Evolutionary conservation across 768 basidiomycete species (phyloP).

Genomic region (Trametes cinnabarina): DNA sequence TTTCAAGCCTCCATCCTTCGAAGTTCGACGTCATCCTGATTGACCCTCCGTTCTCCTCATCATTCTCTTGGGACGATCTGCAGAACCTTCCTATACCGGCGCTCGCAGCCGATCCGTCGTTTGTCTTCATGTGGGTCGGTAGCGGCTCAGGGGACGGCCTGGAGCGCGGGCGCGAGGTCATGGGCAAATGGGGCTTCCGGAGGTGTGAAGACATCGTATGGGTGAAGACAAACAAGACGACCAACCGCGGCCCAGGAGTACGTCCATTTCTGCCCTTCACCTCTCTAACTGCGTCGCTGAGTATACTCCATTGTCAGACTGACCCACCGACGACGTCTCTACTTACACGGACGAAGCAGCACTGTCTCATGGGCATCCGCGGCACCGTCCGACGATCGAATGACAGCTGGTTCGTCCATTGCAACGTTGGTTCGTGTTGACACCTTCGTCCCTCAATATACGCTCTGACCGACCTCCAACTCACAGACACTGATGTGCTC

Average conservation of each 20-base stretch:
- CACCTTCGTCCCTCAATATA: constrained; percentile 17
- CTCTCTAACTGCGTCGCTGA: too few relatives aligned
- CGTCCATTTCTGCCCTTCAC: constrained; percentile 30
- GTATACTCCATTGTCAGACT: constrained; percentile 44
- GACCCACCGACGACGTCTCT: constrained; percentile 85
- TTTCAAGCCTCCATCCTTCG: constrained; percentile 53
- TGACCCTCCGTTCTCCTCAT: constrained; percentile 85
- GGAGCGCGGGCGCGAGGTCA: constrained; percentile 85
- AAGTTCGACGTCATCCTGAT: constrained; percentile 93
- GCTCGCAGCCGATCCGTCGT: constrained; percentile 87
- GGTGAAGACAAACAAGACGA: constrained; percentile 86
- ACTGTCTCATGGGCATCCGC: constrained; percentile 95
- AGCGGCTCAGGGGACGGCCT: constrained; percentile 86
- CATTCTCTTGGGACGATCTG: constrained; percentile 83
- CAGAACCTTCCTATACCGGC: constrained; percentile 77
- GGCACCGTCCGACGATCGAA: constrained; percentile 94
- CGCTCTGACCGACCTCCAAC: neutral
- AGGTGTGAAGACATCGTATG: constrained; percentile 98
- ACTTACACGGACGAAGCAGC: constrained; percentile 88
- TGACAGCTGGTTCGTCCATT: constrained; percentile 96
- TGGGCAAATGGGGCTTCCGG: constrained; percentile 92
- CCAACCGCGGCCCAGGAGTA: constrained; percentile 74
- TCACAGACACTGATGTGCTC: constrained; percentile 88
- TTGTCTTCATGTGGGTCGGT: constrained; percentile 96
- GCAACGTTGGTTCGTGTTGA: constrained; percentile 78